These are phyloP conservation scores for Pyrenula massariospora DNA, from an alignment of 495 filamentous ascomycete genomes.

Conservation along the genomic window DNA sequence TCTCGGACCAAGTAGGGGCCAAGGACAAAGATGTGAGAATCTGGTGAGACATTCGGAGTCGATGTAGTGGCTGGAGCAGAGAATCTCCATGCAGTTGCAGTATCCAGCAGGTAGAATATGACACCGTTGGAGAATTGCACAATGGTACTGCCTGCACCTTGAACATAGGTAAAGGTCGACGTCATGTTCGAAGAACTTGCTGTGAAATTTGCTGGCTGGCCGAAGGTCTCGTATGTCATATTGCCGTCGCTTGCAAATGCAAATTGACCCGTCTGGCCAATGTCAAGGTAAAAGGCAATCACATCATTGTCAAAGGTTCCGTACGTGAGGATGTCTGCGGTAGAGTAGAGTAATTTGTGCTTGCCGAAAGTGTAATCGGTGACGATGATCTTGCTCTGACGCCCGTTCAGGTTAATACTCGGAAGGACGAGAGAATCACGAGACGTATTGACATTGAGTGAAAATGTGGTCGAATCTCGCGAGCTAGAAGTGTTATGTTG, in stretches of 20 bases:
- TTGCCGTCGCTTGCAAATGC: slow-evolving; percentile 29
- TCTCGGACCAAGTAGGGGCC: slow-evolving; percentile 52
- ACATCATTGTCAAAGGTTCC: slow-evolving; percentile 23
- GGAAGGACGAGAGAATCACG: slow-evolving; percentile 47
- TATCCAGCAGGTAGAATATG: slow-evolving; percentile 40
- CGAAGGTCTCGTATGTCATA: slow-evolving; percentile 32
- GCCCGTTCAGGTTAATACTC: slow-evolving; percentile 50
- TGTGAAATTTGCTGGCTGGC: slow-evolving; percentile 20
- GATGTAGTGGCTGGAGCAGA: slow-evolving; percentile 32
- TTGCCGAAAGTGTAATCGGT: slow-evolving; percentile 55
- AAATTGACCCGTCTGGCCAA: slow-evolving; percentile 45
- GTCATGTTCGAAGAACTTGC: slow-evolving; percentile 34
- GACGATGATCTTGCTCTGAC: slow-evolving; percentile 62
- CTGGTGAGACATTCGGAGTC: slow-evolving; percentile 19
- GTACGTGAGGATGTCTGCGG: slow-evolving; percentile 59
- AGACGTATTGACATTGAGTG: slow-evolving; percentile 43
- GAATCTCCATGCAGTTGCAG: slow-evolving; percentile 35
- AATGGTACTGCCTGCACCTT: slow-evolving; percentile 25
- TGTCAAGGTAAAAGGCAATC: slow-evolving; percentile 54
- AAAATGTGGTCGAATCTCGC: slow-evolving; percentile 39
- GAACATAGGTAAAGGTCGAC: slow-evolving; percentile 23
- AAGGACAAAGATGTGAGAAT: slow-evolving; percentile 53
- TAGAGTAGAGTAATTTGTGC: slow-evolving; percentile 51
- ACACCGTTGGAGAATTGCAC: slow-evolving; percentile 37
- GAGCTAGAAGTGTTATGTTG: slow-evolving; percentile 46